phyloP scores from a whole-genome alignment of 164 flowering plant species.

The Magnolia officinalis region DNA sequence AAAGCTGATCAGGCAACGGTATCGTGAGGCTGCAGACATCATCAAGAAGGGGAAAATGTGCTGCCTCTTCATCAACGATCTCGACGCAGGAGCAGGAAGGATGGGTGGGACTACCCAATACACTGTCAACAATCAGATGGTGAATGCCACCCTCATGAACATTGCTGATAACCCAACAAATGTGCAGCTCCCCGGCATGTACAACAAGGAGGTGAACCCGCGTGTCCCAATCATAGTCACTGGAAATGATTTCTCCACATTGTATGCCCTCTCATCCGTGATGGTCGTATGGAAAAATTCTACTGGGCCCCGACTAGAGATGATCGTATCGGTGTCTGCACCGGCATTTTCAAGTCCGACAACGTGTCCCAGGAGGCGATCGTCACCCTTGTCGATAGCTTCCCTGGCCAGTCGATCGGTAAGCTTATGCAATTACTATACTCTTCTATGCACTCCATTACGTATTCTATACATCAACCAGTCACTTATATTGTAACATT shows the following conservation, averaged over 20 bases:
- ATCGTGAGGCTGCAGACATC: constrained; percentile 50
- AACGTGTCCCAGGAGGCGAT: constrained; percentile 29
- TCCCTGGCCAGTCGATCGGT: constrained; percentile 52
- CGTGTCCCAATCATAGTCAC: constrained; percentile 53
- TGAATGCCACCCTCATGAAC: constrained; percentile 55
- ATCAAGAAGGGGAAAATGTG: constrained; percentile 50
- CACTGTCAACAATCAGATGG: constrained; percentile 61
- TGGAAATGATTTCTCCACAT: constrained; percentile 52
- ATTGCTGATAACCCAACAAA: constrained; percentile 54
- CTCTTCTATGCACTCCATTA: not conserved
- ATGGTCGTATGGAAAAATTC: constrained; percentile 57
- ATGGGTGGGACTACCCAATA: constrained; percentile 50
- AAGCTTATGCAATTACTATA: constrained; percentile 4
- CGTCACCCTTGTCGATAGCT: constrained; percentile 35
- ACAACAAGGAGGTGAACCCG: constrained; percentile 46
- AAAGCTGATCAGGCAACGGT: constrained; percentile 43
- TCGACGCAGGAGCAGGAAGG: constrained; percentile 53
- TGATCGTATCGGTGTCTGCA: constrained; percentile 46
- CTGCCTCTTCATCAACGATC: constrained; percentile 47
- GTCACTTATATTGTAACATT: not conserved
- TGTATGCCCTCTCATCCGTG: constrained; percentile 54
- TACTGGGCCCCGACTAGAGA: constrained; percentile 54
- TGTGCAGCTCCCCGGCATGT: constrained; percentile 53
- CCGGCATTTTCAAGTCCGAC: constrained; percentile 37
- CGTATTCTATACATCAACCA: not conserved